phyloP scores from a whole-genome alignment of 2,329 filamentous ascomycete species.

The Biscogniauxia marginata region DNA sequence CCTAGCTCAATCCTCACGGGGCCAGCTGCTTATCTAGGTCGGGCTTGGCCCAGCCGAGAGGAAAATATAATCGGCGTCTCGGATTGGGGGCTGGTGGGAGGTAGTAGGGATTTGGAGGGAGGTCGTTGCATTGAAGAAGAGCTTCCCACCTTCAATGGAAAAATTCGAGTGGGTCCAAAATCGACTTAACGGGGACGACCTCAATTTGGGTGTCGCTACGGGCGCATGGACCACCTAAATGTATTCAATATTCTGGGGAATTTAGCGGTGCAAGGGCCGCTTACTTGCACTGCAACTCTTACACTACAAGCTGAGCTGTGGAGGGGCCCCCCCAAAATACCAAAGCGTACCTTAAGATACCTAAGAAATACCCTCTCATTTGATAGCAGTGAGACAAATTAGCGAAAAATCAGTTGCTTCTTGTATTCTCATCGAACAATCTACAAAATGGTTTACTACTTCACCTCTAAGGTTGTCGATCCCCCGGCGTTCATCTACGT shows the following conservation, averaged over 20 bases:
- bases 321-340: background rate
- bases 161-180: constrained; percentile 21
- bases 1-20: background rate
- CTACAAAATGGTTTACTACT: constrained; percentile 88
- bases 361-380: too few relatives aligned
- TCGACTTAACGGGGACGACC: constrained; percentile 4
- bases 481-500: constrained; percentile 90
- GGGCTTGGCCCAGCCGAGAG: background rate
- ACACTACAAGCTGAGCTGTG: background rate
- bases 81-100: background rate
- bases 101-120: background rate
- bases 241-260: too few relatives aligned
- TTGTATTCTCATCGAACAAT: too few relatives aligned
- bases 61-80: background rate
- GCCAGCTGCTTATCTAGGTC: background rate
- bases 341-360: too few relatives aligned
- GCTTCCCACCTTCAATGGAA: constrained; percentile 8
- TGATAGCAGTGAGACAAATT: too few relatives aligned
- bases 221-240: constrained; percentile 1
- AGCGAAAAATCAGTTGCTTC: too few relatives aligned
- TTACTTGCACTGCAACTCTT: too few relatives aligned
- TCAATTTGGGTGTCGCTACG: background rate
- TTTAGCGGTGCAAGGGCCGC: too few relatives aligned
- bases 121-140: background rate
- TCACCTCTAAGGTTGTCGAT: constrained; percentile 78